Evolutionary conservation across 2,329 filamentous ascomycete genomes (phyloP), one percentile per base, ranked within the genome.

Genomic region (Neoscytalidium dimidiatum): DNA sequence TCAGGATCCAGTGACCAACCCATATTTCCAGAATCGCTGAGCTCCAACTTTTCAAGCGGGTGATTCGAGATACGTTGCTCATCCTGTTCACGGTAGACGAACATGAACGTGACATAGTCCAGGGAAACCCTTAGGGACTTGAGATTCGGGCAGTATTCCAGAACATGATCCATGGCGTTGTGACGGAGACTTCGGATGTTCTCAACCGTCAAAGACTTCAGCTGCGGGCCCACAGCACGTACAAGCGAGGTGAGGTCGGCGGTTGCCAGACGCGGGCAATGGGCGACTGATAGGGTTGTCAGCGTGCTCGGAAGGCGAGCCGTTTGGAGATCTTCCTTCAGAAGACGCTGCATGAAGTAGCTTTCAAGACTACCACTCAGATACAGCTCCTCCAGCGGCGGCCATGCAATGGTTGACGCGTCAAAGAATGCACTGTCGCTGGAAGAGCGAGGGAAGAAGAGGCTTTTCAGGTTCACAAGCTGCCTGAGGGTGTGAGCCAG

Each of bases 401-500:
- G 82, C 82, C 81, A 84, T 29, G 70, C 67, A 11, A 77, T 67
- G 41, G 72, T 73, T 56, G 70, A 69, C 17, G 62, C 66, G 2
- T 69, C 56, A 66, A 67, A 73, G 72, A 14, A 71, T 71, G 68
- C 23, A 69, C 71, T 67, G 69, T 80, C 68, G 68, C 71, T 65
- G 66, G 75, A 67, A 68, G 73, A 67, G 14, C 77, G 74, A 1
- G 83, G 83, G 17, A 86, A 77, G 53, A 76, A 78, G 8, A 88
- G 76, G 2, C 74, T 73, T 5, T 71, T 71, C 5, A 88, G 76
- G 7, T 76, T 73, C 2, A 70, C 41, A 21, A 88, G 77, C 29
- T 79, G 73, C n/a, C 76, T 76, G 6, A 87, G 72, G 0, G 84
- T 81, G 53, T 81, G 81, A 67, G 85, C 82, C 14, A 89, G 76